phyloP scores from a whole-genome alignment of 106 monocot species.

The Acanthochlamys bracteata region DNA sequence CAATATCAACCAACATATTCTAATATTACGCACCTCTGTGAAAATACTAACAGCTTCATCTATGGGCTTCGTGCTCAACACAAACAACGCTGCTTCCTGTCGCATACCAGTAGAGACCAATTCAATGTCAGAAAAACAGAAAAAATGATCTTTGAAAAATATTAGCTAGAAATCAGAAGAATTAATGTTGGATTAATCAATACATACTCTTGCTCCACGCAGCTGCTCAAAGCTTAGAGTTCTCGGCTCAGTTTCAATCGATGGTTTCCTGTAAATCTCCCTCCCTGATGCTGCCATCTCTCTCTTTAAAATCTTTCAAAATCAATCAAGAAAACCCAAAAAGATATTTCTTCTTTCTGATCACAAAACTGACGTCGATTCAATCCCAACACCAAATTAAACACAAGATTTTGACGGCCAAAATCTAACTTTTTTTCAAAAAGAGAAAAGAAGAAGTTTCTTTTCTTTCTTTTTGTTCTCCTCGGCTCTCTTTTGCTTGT shows the following conservation, averaged over 20 bases:
- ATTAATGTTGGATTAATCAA: background rate
- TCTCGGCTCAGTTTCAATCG: constrained; percentile 37
- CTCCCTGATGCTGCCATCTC: background rate
- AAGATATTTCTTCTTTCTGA: background rate
- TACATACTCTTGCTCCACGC: constrained; percentile 36
- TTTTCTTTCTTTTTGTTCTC: too few relatives aligned
- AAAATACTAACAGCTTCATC: constrained; percentile 44
- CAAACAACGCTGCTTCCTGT: constrained; percentile 41
- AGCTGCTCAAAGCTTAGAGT: constrained; percentile 40
- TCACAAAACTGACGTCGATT: background rate
- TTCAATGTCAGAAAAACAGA: background rate
- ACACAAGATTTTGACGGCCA: too few relatives aligned
- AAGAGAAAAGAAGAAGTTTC: too few relatives aligned
- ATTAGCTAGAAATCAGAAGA: background rate
- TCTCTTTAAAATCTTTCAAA: background rate
- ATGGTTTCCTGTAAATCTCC: constrained; percentile 18
- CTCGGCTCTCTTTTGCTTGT: too few relatives aligned
- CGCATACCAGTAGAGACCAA: background rate
- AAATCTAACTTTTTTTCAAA: too few relatives aligned
- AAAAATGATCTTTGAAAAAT: background rate
- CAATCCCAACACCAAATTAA: background rate
- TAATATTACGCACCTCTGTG: constrained; percentile 18
- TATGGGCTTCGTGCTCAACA: constrained; percentile 24
- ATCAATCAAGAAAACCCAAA: background rate
- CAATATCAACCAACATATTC: background rate